Evolutionary conservation across 2,329 filamentous ascomycete genomes (phyloP), one percentile per base, ranked within the genome.

Genomic region (Pseudogymnoascus destructans): DNA sequence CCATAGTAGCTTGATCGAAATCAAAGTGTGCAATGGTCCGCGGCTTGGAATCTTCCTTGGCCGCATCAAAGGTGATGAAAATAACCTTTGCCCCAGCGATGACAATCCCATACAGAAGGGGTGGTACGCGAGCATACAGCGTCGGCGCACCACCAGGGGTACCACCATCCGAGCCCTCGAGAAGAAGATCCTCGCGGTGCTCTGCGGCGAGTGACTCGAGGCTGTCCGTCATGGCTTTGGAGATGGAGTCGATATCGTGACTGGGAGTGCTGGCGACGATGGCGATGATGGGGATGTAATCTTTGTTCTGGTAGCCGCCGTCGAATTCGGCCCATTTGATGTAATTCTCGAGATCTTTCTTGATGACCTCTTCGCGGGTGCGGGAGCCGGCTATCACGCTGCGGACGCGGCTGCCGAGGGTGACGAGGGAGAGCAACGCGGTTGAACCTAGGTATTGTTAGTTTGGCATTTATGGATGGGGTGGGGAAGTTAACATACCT

Each of bases 81-180:
- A 68, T 64, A 30, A 64, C 60, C 23, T 63, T 63, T 3, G 63
- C 61, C 19, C 64, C 59, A 21, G 64, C 64, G 33, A 69, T 61
- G n/a, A 69, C 61, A 10, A 71, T 66, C 3, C 69, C 69, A 42
- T 70, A 71, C 19, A 71, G 61, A 11, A 70, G 58, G 3, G 69
- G 69, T 27, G 65, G 67, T 7, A 30, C 46, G 58, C 62, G 61
- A 9, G 52, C 57, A 49, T 67, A 69, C 7, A 60, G 59, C 40
- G 66, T 61, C 1, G 63, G 55, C 17, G 64, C 62, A 6, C 61
- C 65, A 30, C 55, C 62, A n/a, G 59, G 57, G 33, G 58, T 30
- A 5, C 10, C 54, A 2, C 23, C 21, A 5, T 56, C 54, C 1
- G 35, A 35, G 17, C 55, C 55, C 7, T 61, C 57, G 25, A 63